phyloP scores from a whole-genome alignment of 495 filamentous ascomycete genomes.

The Penicillium parvum region DNA sequence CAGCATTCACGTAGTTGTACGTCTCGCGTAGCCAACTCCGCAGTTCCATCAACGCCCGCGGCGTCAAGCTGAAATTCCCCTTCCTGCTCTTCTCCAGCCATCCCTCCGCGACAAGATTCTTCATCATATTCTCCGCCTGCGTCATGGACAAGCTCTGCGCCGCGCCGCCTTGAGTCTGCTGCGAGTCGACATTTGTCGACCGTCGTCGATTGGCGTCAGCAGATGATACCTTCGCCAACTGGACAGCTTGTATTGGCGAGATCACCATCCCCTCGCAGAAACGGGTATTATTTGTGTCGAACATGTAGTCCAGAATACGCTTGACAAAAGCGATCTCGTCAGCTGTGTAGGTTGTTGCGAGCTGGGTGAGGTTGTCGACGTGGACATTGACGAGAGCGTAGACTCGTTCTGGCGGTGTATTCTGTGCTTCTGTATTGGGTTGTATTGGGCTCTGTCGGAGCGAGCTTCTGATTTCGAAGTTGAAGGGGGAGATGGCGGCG shows the following conservation, averaged over 20 bases:
- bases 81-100: constrained; percentile 75
- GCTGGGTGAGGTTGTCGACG: constrained; percentile 75
- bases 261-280: constrained; percentile 77
- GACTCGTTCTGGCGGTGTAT: constrained; percentile 32
- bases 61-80: constrained; percentile 69
- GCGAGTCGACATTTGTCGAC: constrained; percentile 33
- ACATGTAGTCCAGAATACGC: constrained; percentile 86
- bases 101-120: constrained; percentile 66
- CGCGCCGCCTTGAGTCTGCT: constrained; percentile 35
- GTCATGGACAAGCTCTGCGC: constrained; percentile 62
- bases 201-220: constrained; percentile 31
- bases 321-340: constrained; percentile 92
- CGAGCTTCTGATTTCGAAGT: constrained; percentile 77
- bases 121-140: constrained; percentile 70
- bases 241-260: constrained; percentile 67
- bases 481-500: constrained; percentile 67
- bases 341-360: constrained; percentile 73
- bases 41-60: constrained; percentile 80
- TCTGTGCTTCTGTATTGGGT: constrained; percentile 5
- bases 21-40: constrained; percentile 72
- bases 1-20: constrained; percentile 70
- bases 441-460: constrained; percentile 51
- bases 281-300: constrained; percentile 74
- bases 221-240: constrained; percentile 28
- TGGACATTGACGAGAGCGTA: constrained; percentile 87